phyloP scores from a whole-genome alignment of 2,329 filamentous ascomycete genomes.

The Tolypocladium ophioglossoides region DNA sequence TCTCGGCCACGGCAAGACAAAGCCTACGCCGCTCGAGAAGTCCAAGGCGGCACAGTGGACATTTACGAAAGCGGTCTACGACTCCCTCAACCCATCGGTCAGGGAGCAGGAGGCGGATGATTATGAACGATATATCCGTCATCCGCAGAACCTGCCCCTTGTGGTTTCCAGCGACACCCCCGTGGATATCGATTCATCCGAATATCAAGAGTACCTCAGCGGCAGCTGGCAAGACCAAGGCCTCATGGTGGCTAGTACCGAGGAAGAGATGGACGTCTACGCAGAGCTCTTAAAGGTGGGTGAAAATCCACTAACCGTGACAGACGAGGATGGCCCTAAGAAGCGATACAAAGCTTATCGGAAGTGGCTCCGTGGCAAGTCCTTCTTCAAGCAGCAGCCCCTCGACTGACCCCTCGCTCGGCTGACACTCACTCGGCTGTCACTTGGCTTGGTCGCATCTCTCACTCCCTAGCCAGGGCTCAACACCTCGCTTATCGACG shows the following conservation, averaged over 20 bases:
- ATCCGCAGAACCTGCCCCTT: constrained; percentile 80
- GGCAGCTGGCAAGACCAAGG: constrained; percentile 53
- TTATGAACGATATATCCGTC: constrained; percentile 79
- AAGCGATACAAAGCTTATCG: constrained; percentile 95
- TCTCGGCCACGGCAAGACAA: constrained; percentile 25
- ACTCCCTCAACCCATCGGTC: constrained; percentile 78
- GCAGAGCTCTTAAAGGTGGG: constrained; percentile 64
- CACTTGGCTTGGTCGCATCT: not conserved
- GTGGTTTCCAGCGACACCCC: constrained; percentile 62
- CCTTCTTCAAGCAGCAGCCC: constrained; percentile 85
- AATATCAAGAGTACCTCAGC: constrained; percentile 74
- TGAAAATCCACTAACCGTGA: constrained; percentile 79
- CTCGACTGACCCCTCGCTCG: constrained; percentile 32
- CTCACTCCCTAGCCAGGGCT: not conserved
- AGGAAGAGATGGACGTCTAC: constrained; percentile 47
- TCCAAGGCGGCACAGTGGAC: constrained; percentile 79
- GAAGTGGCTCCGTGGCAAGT: constrained; percentile 92
- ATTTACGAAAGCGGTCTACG: constrained; percentile 72
- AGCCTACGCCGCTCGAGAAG: constrained; percentile 59
- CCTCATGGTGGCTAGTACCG: constrained; percentile 39
- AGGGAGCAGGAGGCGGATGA: constrained; percentile 68
- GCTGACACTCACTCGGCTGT: not conserved
- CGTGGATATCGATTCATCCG: constrained; percentile 45
- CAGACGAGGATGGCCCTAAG: constrained; percentile 76
- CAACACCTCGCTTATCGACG: not conserved